These are phyloP conservation scores for Lithohypha guttulata DNA, from an alignment of 2,329 filamentous ascomycete genomes.

Conservation along the genomic window DNA sequence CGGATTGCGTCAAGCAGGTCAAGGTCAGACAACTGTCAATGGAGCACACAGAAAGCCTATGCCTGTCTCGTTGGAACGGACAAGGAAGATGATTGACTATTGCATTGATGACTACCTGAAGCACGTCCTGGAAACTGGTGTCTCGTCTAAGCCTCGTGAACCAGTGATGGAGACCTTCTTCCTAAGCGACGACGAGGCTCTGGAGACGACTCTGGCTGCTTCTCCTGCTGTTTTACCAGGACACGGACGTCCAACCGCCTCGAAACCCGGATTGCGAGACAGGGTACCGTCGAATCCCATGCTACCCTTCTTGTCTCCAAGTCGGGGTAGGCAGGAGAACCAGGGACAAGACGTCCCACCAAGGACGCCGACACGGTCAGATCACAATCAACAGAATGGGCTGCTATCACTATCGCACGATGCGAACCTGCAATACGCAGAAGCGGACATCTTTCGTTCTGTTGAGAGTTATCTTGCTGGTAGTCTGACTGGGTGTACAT, in stretches of 20 bases:
- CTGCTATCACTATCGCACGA: too few species aligned
- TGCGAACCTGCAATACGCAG: too few species aligned
- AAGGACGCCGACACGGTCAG: too few species aligned
- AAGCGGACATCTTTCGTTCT: conserved; percentile 51
- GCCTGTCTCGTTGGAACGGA: conserved; percentile 50
- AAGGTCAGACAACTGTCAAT: neutral
- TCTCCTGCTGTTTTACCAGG: neutral
- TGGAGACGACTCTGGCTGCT: neutral
- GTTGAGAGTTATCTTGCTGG: conserved; percentile 66
- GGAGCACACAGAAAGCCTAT: conserved; percentile 19
- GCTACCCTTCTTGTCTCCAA: neutral
- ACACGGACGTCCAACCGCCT: neutral
- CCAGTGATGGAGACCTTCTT: neutral
- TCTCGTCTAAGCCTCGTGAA: neutral
- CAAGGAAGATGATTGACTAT: conserved; percentile 45
- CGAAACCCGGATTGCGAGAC: conserved; percentile 3
- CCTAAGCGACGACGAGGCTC: conserved; percentile 3
- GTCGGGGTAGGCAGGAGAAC: too few species aligned
- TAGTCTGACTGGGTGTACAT: conserved; percentile 58
- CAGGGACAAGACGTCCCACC: too few species aligned
- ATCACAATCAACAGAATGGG: too few species aligned
- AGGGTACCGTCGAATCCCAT: conserved; percentile 1
- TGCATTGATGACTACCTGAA: conserved; percentile 44
- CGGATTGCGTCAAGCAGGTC: conserved; percentile 12
- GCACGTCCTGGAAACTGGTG: conserved; percentile 26